Base-by-base conservation (phyloP, 768 basidiomycete genomes). In the Strobilomyces dryophilus region DNA sequence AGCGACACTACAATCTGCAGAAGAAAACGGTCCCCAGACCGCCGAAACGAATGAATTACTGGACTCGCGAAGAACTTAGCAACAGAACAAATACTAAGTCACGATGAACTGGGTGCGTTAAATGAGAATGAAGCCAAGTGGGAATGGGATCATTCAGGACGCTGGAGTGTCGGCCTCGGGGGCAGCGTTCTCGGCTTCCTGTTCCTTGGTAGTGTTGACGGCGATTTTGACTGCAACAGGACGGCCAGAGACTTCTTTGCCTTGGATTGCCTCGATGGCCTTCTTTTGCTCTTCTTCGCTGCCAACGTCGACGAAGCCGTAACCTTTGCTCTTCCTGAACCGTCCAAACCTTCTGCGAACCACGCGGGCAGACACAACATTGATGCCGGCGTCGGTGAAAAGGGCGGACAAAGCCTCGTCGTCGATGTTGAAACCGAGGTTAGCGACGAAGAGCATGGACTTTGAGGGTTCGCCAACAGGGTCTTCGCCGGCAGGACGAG, bases 261-360 rank as follows among this genome's bases (percentile, higher is more conserved):
- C 93, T 62, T 94, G 80, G 57, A 94, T 80, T 59, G 83, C 82
- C 52, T 83, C 83, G 57, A 99, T 87, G 49, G 93, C 95, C 76
- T 93, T 92, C 70, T 85, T 71, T 76, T 99, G 95, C 72, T 94
- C 85, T 62, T 84, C 89, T 71, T 93, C 87, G 61, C 76, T 76
- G 56, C 89, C 92, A 57, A 97, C 92, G 62, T 98, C 95, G 66
- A 99, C 95, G 66, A 99, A 99, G 48, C 93, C 95, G 71, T 95
- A 98, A 52, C 95, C 95, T 74, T 95, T 95, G 80, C 89, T 92
- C 72, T 84, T 89, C 70, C 87, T 82, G 65, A 87, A 87, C 40
- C 82, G 81, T 4, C 91, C 92, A 79, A 82, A 92, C 63, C 85
- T 83, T 66, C 86, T 80, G 67, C 85, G 84, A 62, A 98, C 92